These are phyloP conservation scores for Berberis vulgaris DNA, from an alignment of 164 flowering plant species.

Conservation along the genomic window DNA sequence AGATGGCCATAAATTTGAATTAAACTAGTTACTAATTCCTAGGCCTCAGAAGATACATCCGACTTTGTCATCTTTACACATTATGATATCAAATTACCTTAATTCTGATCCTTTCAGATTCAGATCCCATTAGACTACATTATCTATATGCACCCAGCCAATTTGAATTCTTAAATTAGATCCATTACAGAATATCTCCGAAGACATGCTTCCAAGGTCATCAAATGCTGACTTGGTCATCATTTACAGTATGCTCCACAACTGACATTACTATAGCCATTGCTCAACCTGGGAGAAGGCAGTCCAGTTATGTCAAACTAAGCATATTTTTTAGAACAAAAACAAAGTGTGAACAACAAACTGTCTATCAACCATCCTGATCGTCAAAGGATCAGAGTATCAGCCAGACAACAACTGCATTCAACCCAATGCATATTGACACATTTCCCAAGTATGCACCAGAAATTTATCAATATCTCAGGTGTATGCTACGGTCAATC, in stretches of 20 bases:
- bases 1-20: too few species aligned
- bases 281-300: conserved; percentile 10
- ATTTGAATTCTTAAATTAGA: too few species aligned
- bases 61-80: too few species aligned
- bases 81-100: too few species aligned
- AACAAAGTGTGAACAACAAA: background rate
- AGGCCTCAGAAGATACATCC: too few species aligned
- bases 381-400: background rate
- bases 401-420: background rate
- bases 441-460: background rate
- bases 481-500: background rate
- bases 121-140: too few species aligned
- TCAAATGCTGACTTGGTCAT: background rate
- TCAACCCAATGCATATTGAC: conserved; percentile 3
- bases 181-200: background rate
- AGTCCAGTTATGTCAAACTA: conserved; percentile 6
- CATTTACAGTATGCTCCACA: background rate
- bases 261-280: background rate
- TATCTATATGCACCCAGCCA: too few species aligned
- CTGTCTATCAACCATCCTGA: too few species aligned
- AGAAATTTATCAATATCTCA: background rate
- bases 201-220: background rate
- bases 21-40: too few species aligned
- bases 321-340: background rate
- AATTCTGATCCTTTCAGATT: too few species aligned